phyloP scores from a whole-genome alignment of 805 yeast species.

The Blastobotrys americana region DNA sequence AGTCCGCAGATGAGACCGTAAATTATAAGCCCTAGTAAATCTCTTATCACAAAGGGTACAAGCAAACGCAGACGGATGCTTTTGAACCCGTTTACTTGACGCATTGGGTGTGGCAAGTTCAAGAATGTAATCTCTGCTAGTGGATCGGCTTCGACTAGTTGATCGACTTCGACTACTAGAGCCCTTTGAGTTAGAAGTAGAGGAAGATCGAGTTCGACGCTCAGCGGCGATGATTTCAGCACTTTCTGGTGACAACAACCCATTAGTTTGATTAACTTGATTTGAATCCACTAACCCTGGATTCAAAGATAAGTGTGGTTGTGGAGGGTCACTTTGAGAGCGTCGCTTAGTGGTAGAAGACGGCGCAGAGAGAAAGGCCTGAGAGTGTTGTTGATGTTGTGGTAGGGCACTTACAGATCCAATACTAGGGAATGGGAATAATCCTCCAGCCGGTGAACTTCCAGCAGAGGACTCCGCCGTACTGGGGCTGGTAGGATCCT shows the following conservation, averaged over 20 bases:
- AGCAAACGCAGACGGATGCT: conserved; percentile 63
- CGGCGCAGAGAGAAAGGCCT: not conserved
- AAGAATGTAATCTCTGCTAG: conserved; percentile 47
- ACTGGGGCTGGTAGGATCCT: not conserved
- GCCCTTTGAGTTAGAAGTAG: conserved; percentile 8
- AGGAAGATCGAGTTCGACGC: conserved; percentile 12
- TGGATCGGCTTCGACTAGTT: conserved; percentile 1
- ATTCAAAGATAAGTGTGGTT: not conserved
- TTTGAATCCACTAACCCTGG: not conserved
- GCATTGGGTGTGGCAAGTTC: conserved; percentile 57
- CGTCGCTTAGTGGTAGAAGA: not conserved
- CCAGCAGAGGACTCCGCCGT: not conserved
- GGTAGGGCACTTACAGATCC: not conserved
- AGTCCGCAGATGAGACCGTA: conserved; percentile 84
- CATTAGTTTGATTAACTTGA: not conserved
- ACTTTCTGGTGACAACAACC: conserved; percentile 5
- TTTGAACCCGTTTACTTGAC: conserved; percentile 51
- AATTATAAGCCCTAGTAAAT: conserved; percentile 87
- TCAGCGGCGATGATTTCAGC: conserved; percentile 1
- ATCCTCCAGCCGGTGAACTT: not conserved
- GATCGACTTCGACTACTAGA: conserved; percentile 9
- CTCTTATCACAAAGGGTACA: conserved; percentile 80
- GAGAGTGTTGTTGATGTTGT: not conserved
- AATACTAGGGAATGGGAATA: not conserved
- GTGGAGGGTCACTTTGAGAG: not conserved